These are phyloP conservation scores for Wallacemonas rigidus DNA, from an alignment of 208 protist species.

Conservation along the genomic window DNA sequence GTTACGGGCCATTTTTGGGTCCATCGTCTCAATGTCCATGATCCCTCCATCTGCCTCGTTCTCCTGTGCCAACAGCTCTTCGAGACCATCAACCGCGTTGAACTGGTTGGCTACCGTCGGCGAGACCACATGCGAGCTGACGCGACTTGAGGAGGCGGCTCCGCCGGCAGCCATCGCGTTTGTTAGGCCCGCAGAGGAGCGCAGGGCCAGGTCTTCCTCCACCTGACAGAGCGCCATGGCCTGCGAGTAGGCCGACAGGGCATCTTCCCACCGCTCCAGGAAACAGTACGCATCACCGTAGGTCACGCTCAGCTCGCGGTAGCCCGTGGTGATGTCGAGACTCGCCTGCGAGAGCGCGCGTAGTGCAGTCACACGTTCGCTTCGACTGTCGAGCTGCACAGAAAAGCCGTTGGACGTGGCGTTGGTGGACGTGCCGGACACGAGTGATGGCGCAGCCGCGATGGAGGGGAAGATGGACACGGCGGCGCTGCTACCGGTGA, in stretches of 20 bases:
- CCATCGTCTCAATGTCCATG: constrained; percentile 18
- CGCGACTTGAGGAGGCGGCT: constrained; percentile 3
- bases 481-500: neutral
- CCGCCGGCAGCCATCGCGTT: neutral
- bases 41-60: constrained; percentile 23
- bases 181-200: constrained; percentile 1
- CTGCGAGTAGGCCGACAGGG: constrained; percentile 76
- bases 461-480: neutral
- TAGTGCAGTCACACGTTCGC: constrained; percentile 59
- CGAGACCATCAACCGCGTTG: neutral
- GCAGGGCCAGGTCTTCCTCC: constrained; percentile 44
- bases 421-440: neutral
- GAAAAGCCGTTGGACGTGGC: neutral
- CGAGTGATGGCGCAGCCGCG: neutral
- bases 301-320: constrained; percentile 65
- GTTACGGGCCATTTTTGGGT: constrained; percentile 23
- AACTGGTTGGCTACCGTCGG: neutral
- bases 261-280: constrained; percentile 72
- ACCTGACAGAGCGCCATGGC: constrained; percentile 66
- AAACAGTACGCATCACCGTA: constrained; percentile 66
- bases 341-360: constrained; percentile 49
- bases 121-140: neutral
- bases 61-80: constrained; percentile 1
- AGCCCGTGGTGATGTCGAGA: constrained; percentile 52
- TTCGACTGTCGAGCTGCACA: constrained; percentile 51